phyloP scores from a whole-genome alignment of 352 stramenopile species.

The Albugo laibachii region DNA sequence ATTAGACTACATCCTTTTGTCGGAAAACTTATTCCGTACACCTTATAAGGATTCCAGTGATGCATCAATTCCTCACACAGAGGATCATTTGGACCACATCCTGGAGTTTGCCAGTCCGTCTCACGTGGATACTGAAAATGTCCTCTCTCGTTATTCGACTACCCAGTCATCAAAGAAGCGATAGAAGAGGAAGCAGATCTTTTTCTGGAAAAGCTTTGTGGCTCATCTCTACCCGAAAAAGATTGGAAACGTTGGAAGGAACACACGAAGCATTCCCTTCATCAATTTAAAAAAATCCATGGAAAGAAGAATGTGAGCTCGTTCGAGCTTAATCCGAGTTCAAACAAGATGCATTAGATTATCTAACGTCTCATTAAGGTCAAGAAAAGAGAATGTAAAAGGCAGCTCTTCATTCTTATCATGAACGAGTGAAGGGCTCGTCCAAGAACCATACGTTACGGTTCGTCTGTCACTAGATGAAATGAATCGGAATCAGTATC shows the following conservation, averaged over 20 bases:
- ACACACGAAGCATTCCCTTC: not conserved
- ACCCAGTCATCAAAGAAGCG: too few relatives aligned
- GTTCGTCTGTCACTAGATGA: too few relatives aligned
- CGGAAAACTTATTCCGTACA: not conserved
- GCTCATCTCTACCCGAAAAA: not conserved
- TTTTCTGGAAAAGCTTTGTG: not conserved
- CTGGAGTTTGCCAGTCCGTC: not conserved
- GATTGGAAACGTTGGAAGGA: slow-evolving; percentile 2
- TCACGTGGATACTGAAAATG: not conserved
- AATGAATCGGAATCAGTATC: too few relatives aligned
- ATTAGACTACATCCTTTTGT: slow-evolving; percentile 11
- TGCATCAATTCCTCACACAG: not conserved
- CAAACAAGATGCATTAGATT: not conserved
- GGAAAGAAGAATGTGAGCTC: not conserved
- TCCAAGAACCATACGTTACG: not conserved
- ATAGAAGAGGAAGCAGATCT: too few relatives aligned
- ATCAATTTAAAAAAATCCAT: slow-evolving; percentile 1
- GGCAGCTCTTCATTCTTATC: slow-evolving; percentile 1
- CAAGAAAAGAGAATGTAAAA: not conserved
- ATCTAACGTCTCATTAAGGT: not conserved
- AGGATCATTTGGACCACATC: not conserved
- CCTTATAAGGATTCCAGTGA: not conserved
- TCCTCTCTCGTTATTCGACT: not conserved
- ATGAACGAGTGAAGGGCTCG: slow-evolving; percentile 2
- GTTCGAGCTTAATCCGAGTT: not conserved